A percentile compares a stretch with the other conserved stretches of the same genome.
Conservation (phyloP, 176 grass and related monocot species). For the Tillandsia leiboldiana region DNA sequence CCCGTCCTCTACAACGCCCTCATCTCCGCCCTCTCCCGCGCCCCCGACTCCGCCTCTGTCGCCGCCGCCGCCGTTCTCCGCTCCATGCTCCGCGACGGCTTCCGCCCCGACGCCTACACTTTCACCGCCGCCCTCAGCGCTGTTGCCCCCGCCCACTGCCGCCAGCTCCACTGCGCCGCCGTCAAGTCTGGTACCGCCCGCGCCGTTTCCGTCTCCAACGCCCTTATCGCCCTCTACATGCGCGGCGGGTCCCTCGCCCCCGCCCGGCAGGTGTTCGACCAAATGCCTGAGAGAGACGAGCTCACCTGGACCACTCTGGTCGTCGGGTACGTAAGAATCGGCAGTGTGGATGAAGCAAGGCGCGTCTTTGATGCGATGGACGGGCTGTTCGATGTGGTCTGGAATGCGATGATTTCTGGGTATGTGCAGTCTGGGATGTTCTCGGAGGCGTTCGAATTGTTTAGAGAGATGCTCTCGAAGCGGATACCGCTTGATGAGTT, state of each 20-base stretch:
- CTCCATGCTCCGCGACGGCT: slow-evolving; percentile 25
- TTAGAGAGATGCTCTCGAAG: slow-evolving; percentile 62
- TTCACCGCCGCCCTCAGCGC: slow-evolving; percentile 80
- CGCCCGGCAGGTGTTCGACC: slow-evolving; percentile 60
- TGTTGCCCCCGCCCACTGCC: slow-evolving; percentile 33
- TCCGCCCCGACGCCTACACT: slow-evolving; percentile 59
- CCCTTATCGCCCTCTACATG: slow-evolving; percentile 57
- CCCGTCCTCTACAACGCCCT: slow-evolving; percentile 82
- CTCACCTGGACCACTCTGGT: slow-evolving; percentile 82
- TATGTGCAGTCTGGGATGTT: slow-evolving; percentile 55
- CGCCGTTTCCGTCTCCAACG: slow-evolving; percentile 55
- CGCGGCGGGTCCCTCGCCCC: slow-evolving; percentile 21
- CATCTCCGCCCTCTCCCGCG: slow-evolving; percentile 65
- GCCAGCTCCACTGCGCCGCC: slow-evolving; percentile 50
- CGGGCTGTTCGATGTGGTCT: slow-evolving; percentile 60
- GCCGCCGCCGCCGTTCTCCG: slow-evolving; percentile 41
- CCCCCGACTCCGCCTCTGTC: slow-evolving; percentile 29
- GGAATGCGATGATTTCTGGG: slow-evolving; percentile 95
- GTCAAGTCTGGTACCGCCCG: slow-evolving; percentile 36
- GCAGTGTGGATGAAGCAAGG: slow-evolving; percentile 41
- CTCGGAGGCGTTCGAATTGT: slow-evolving; percentile 56
- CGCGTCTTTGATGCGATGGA: slow-evolving; percentile 54
- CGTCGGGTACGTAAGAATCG: slow-evolving; percentile 68
- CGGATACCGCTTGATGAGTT: slow-evolving; percentile 58
- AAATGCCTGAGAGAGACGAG: slow-evolving; percentile 60